Evolutionary conservation across 768 basidiomycete genomes (phyloP), one percentile per base, ranked within the genome.

Genomic region (Podaxis sp.): DNA sequence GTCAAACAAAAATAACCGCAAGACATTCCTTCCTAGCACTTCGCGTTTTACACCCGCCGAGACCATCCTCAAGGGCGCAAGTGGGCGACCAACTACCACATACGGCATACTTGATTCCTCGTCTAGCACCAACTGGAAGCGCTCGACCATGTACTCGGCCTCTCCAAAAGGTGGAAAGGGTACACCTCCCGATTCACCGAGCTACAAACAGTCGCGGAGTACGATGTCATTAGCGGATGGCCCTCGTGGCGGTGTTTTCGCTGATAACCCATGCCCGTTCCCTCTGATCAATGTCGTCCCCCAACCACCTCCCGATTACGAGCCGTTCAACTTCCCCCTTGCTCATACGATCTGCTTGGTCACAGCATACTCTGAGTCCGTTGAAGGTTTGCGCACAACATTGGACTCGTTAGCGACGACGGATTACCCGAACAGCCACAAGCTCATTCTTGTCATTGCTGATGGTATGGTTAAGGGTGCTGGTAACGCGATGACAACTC

Each of bases 381-480:
- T 96, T 22, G 96, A 97, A 74, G 97, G 97, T 78, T 80, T 99
- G 1, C 86, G 96, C 41, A 99, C 97, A 17, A 99, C 97, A 0
- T 81, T 99, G n/a, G 97, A 99, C 75, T 98, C 97, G 1, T 84
- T 99, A 46, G 95, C 96, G 6, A 99, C 97, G 3, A 98, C 96
- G 33, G 96, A 99, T 75, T 99, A 98, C 72, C 96, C 97, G 37
- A 98, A 98, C 77, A 92, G 90, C 67, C 97, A 99, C 80, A 99
- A 99, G 71, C 73, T 97, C 59, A 91, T 99, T 66, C 78, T 99
- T 64, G 90, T 99, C 71, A 96, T 99, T 66, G 93, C 94, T 50
- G 97, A 99, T 72, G 97, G 97, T 68, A 94, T 97, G 91, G 97
- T 99, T 72, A 93, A 94, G 79, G 97, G 96, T 70, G 89, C 88